phyloP scores from a whole-genome alignment of 768 basidiomycete species.

The Russula vinacea region DNA sequence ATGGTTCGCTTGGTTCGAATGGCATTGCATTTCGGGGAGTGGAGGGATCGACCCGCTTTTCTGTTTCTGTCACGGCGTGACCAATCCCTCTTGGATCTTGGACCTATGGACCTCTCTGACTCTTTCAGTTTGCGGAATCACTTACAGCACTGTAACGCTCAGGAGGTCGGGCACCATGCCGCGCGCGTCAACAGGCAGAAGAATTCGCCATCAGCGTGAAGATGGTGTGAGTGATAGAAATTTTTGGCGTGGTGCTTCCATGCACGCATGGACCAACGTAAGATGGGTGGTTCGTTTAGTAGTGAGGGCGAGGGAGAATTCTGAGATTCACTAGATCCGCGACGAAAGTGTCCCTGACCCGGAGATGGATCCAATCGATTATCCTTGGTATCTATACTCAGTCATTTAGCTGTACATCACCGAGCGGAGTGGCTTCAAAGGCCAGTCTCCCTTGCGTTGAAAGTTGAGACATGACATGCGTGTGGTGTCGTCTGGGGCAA shows the following conservation, averaged over 20 bases:
- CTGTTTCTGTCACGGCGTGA: background rate
- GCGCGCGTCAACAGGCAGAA: background rate
- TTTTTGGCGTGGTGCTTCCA: background rate
- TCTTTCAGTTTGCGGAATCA: background rate
- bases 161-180: background rate
- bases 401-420: background rate
- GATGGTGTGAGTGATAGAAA: background rate
- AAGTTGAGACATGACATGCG: too few species aligned
- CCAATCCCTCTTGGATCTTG: background rate
- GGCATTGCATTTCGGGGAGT: too few species aligned
- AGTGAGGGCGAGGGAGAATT: background rate
- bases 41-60: background rate
- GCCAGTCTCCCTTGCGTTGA: background rate
- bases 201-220: background rate
- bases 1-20: too few species aligned
- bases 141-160: background rate
- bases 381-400: background rate
- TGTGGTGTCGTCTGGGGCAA: background rate
- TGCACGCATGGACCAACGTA: background rate
- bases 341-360: background rate
- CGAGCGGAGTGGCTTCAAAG: too few species aligned
- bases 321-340: conserved; percentile 7
- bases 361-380: background rate
- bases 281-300: background rate
- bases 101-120: background rate